Evolutionary conservation across 1,284 basidiomycete species (phyloP), one percentile per base, ranked within the genome.

Genomic region (Irpex sp.): DNA sequence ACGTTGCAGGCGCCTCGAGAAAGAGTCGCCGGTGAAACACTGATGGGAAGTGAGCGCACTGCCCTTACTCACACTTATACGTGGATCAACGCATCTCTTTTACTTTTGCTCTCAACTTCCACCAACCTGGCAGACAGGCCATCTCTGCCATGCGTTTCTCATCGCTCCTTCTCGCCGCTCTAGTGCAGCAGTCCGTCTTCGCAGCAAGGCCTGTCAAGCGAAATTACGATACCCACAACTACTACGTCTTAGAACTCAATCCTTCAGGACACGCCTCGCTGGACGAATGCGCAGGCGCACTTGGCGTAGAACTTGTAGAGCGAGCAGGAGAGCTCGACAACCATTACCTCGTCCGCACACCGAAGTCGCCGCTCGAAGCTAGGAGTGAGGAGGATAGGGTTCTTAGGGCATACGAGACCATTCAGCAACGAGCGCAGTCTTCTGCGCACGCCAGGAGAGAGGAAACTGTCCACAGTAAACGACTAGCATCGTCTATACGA

Each of bases 251-350:
- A 31, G 89, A 95, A 74, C 85, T 94, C 72, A 77, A 83, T 68
- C 84, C 90, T 58, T 71, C 71, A 5, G 73, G 76, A 57, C 80
- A 80, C 43, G 78, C 81, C 65, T 83, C 90, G 62, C 77, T 90
- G 66, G 75, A 76, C 55, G 82, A 88, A 58, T 79, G 91, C 53
- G 83, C 89, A 1, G 66, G 75, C 2, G 76, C 80, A 1, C 83
- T 98, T 6, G 89, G 89, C 21, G 89, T 94, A 8, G 90, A 98
- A 74, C 78, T 97, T 58, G 90, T 98, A 58, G 94, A 97, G 71
- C 88, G 84, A 66, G 90, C 90, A 11, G 97, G 97, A 46, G 91
- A 97, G 74, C 84, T 99, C 8, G 73, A 75, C 3, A 82, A 95
- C 62, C 84, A 92, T 75, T 99, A 92, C 91, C 82, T 99, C 3